Percentiles rank a stretch among this genome's conserved stretches.
These are phyloP conservation scores for Amylocarpus encephaloides DNA, from an alignment of 2,329 filamentous ascomycete genomes.

Conservation along the genomic window DNA sequence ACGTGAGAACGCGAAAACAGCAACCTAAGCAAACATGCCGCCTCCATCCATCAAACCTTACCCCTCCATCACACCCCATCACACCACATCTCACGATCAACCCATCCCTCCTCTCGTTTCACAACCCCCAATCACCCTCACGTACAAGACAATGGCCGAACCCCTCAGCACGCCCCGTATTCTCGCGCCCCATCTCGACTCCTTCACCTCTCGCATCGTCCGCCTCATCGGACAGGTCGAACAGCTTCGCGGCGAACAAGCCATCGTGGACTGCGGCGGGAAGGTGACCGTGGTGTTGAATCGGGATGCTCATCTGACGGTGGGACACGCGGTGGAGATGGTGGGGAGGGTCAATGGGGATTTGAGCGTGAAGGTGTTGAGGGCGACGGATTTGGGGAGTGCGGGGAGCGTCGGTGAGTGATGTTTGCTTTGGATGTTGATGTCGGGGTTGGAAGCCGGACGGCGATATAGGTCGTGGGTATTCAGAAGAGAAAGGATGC, in stretches of 20 bases:
- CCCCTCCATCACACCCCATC: neutral
- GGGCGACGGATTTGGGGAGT: constrained; percentile 61
- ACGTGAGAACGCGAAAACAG: no score
- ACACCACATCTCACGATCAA: no score
- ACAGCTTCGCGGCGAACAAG: constrained; percentile 73
- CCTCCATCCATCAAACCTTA: neutral
- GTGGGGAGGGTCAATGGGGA: constrained; percentile 76
- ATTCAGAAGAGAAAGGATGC: neutral
- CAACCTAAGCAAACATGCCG: no score
- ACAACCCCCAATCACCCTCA: neutral
- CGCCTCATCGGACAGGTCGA: constrained; percentile 81
- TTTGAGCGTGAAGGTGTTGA: constrained; percentile 63
- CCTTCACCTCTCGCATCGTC: constrained; percentile 68
- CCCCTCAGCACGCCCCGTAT: constrained; percentile 71
- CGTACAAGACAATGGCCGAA: constrained; percentile 52
- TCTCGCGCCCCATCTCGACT: constrained; percentile 70
- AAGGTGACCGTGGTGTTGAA: constrained; percentile 69
- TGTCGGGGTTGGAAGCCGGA: neutral
- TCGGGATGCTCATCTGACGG: constrained; percentile 61
- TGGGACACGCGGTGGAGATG: constrained; percentile 66
- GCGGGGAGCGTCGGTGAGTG: constrained; percentile 52
- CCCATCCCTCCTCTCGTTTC: neutral
- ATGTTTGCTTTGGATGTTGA: neutral
- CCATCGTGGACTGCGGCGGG: constrained; percentile 74
- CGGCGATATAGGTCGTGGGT: neutral